Conservation (phyloP, 768 basidiomycete genomes). For the Hemileccinum rubropunctum region DNA sequence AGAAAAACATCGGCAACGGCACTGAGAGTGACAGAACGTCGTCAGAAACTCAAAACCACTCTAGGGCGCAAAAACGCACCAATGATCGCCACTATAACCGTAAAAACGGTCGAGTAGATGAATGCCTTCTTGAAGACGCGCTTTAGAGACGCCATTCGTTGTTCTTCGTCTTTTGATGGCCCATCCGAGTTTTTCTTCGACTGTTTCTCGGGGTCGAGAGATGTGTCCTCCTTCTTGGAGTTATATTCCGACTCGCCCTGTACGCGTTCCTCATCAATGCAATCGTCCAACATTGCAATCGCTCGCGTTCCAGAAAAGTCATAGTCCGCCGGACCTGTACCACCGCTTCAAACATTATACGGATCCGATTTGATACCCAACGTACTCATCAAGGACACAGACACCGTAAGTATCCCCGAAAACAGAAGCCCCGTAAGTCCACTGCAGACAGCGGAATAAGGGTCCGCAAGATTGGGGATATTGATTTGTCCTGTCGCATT, state of each 20-base stretch:
- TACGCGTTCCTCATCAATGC: not conserved
- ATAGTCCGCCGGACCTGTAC: slow-evolving; percentile 35
- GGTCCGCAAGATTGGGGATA: slow-evolving; percentile 36
- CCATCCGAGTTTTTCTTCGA: not conserved
- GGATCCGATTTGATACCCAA: not conserved
- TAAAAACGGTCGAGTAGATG: slow-evolving; percentile 33
- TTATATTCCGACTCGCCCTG: not conserved
- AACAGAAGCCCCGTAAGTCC: slow-evolving; percentile 37
- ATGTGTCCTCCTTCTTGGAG: not conserved
- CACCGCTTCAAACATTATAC: not conserved
- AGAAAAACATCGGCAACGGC: slow-evolving; percentile 40
- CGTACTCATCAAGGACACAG: slow-evolving; percentile 36
- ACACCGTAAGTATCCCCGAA: slow-evolving; percentile 36
- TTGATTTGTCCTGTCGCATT: slow-evolving; percentile 32
- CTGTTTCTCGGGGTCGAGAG: slow-evolving; percentile 18
- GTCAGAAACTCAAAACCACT: not conserved
- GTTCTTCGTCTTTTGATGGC: slow-evolving; percentile 3
- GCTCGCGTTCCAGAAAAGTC: slow-evolving; percentile 37
- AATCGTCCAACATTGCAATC: slow-evolving; percentile 32
- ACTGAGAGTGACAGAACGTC: slow-evolving; percentile 19
- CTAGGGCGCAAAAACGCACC: slow-evolving; percentile 16
- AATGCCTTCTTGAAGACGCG: slow-evolving; percentile 33
- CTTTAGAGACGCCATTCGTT: slow-evolving; percentile 19
- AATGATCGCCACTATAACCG: slow-evolving; percentile 34
- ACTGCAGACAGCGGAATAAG: slow-evolving; percentile 40